These are phyloP conservation scores for Adansonia grandidieri DNA, from an alignment of 441 rosid species.

Conservation along the genomic window DNA sequence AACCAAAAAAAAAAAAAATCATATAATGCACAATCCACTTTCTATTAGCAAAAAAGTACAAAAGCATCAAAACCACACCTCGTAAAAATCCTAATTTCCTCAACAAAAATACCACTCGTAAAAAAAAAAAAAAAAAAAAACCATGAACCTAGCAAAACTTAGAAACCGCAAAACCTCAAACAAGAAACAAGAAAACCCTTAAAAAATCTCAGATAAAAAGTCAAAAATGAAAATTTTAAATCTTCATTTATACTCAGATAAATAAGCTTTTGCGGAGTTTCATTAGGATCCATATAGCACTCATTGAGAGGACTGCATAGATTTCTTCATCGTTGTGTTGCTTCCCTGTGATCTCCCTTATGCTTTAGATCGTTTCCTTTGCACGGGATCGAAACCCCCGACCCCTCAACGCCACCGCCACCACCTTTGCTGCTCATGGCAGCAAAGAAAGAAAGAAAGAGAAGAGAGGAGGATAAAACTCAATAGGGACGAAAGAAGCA, in stretches of 20 bases:
- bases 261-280: conserved; percentile 73
- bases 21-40: not conserved
- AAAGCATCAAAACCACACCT: not conserved
- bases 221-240: not conserved
- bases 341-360: conserved; percentile 78
- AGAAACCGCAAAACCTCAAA: conserved; percentile 19
- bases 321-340: conserved; percentile 85
- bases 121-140: not conserved
- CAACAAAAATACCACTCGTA: conserved; percentile 17
- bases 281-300: conserved; percentile 76
- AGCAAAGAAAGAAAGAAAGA: conserved; percentile 22
- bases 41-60: not conserved
- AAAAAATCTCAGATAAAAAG: not conserved
- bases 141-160: not conserved
- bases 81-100: conserved; percentile 3
- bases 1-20: too few species aligned
- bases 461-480: conserved; percentile 9
- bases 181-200: conserved; percentile 4
- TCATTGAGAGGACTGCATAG: conserved; percentile 63
- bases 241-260: conserved; percentile 52
- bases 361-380: conserved; percentile 50
- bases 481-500: not conserved
- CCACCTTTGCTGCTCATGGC: conserved; percentile 37
- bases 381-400: conserved; percentile 58
- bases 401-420: conserved; percentile 35